These are phyloP conservation scores for Lasiodiplodia theobromae DNA, from an alignment of 2,329 filamentous ascomycete genomes.

Conservation along the genomic window DNA sequence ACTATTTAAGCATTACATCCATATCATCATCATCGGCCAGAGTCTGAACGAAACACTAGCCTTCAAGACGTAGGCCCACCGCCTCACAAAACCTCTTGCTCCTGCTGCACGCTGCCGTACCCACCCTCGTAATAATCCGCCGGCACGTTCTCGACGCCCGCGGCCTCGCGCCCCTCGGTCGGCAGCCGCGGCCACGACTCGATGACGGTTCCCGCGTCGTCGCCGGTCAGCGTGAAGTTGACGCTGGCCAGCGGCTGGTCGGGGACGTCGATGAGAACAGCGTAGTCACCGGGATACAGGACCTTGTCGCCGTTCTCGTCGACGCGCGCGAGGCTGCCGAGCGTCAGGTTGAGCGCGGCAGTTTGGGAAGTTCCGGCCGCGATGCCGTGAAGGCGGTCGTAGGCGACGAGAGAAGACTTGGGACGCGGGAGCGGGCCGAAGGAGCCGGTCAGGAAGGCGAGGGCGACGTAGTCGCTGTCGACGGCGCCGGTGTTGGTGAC, in stretches of 20 bases:
- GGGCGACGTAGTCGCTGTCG: conserved; percentile 61
- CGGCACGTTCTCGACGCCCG: conserved; percentile 29
- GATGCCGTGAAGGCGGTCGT: conserved; percentile 54
- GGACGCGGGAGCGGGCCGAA: conserved; percentile 61
- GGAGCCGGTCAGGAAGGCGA: conserved; percentile 58
- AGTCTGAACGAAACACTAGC: no score
- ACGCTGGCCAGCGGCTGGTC: conserved; percentile 43
- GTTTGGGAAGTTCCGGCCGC: conserved; percentile 41
- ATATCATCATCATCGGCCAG: no score
- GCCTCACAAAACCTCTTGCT: conserved; percentile 1
- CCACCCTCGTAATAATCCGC: conserved; percentile 42
- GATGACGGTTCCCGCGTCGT: conserved; percentile 45
- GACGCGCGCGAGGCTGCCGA: conserved; percentile 59
- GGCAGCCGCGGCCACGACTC: conserved; percentile 48
- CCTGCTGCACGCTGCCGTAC: conserved; percentile 31
- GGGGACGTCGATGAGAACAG: conserved; percentile 35
- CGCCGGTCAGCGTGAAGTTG: conserved; percentile 58
- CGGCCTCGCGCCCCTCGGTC: conserved; percentile 20
- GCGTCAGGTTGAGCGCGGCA: conserved; percentile 51
- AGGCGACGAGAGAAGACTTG: conserved; percentile 61
- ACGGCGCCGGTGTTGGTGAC: conserved; percentile 57
- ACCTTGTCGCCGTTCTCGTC: conserved; percentile 60
- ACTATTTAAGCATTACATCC: no score
- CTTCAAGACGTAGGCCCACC: background rate
- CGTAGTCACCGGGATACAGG: conserved; percentile 62